A percentile compares a stretch with the other conserved stretches of the same genome.
Conservation (phyloP, 495 filamentous ascomycete species). For the Tuber calosporum region DNA sequence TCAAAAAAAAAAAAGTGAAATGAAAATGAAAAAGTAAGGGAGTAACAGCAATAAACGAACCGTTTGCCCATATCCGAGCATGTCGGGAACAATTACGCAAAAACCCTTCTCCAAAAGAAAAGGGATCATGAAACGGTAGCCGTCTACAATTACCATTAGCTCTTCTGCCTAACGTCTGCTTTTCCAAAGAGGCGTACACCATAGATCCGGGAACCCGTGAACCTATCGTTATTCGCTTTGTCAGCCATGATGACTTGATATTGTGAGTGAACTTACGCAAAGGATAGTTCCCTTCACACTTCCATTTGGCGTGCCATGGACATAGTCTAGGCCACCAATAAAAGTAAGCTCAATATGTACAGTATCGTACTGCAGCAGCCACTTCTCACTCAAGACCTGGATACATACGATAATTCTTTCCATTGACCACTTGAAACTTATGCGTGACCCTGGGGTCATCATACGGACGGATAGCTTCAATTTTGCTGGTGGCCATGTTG, state of each 20-base stretch:
- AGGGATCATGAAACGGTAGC: conserved; percentile 80
- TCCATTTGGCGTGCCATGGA: conserved; percentile 33
- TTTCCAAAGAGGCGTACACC: conserved; percentile 26
- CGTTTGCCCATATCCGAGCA: conserved; percentile 74
- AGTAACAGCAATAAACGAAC: conserved; percentile 44
- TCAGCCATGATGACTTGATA: neutral
- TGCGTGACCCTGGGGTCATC: conserved; percentile 42
- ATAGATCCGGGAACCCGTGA: conserved; percentile 40
- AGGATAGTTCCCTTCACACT: conserved; percentile 33
- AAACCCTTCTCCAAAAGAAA: conserved; percentile 60
- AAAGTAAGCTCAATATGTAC: conserved; percentile 7
- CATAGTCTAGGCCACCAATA: conserved; percentile 33
- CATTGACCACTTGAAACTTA: conserved; percentile 41
- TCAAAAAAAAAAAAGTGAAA: neutral
- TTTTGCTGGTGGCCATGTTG: neutral
- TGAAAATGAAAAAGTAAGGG: neutral
- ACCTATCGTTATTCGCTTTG: conserved; percentile 21
- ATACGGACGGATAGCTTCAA: conserved; percentile 38
- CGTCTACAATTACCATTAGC: conserved; percentile 36
- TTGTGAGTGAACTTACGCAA: conserved; percentile 17
- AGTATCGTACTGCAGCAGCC: neutral
- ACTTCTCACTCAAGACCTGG: neutral
- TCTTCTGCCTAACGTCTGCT: neutral
- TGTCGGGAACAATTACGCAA: conserved; percentile 68
- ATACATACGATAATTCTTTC: conserved; percentile 43